These are phyloP conservation scores for Venustampulla echinocandica DNA, from an alignment of 495 filamentous ascomycete species.

Conservation along the genomic window DNA sequence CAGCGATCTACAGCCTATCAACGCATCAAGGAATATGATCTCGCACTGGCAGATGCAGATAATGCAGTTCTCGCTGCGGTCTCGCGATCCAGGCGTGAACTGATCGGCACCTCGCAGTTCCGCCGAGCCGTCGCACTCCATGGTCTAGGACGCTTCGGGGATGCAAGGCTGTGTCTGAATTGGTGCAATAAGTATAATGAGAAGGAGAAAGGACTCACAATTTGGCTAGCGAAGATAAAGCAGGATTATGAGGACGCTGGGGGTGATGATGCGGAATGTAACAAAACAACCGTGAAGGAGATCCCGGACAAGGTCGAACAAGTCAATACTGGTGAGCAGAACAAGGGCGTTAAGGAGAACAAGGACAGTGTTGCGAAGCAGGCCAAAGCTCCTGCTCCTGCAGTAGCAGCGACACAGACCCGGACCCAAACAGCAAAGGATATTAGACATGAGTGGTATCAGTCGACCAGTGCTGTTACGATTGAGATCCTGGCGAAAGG, in stretches of 20 bases:
- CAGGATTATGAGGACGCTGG: constrained; percentile 44
- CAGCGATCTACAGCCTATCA: constrained; percentile 80
- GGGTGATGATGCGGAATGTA: constrained; percentile 46
- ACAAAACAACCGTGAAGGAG: constrained; percentile 49
- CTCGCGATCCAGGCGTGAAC: constrained; percentile 68
- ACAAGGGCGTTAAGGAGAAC: constrained; percentile 26
- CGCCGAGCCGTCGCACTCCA: constrained; percentile 69
- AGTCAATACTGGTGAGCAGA: constrained; percentile 5
- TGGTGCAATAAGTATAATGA: constrained; percentile 50
- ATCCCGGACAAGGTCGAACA: constrained; percentile 43
- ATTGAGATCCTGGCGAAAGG: constrained; percentile 67
- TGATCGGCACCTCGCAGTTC: constrained; percentile 73
- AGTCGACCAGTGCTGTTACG: constrained; percentile 54
- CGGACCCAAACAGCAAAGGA: constrained; percentile 38
- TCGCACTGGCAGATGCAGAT: constrained; percentile 75
- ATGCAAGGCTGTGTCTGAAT: constrained; percentile 64
- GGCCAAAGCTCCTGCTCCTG: constrained; percentile 11
- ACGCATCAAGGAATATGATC: constrained; percentile 38
- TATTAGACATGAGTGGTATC: constrained; percentile 76
- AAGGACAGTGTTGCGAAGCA: constrained; percentile 27
- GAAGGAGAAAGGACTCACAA: constrained; percentile 53
- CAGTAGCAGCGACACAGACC: constrained; percentile 1
- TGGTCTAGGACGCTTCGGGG: constrained; percentile 60
- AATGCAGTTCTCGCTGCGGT: constrained; percentile 58
- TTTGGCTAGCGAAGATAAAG: constrained; percentile 54